Evolutionary conservation across 306 rosid species (phyloP).

Genomic region (Echinosophora koreensis): DNA sequence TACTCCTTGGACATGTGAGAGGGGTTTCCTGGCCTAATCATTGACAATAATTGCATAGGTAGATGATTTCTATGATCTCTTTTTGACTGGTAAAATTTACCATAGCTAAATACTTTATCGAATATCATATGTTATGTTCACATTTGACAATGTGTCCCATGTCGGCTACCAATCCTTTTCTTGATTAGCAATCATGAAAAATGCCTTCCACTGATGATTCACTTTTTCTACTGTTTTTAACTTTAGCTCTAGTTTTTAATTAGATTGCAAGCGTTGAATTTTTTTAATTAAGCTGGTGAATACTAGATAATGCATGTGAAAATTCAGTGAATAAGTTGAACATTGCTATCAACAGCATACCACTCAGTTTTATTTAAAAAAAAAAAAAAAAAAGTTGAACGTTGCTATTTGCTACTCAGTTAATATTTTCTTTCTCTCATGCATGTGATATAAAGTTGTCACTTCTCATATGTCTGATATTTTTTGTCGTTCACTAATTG

Average conservation of each 20-base stretch:
- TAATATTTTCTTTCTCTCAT: neutral
- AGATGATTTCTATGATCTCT: too few species aligned
- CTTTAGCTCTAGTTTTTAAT: slow-evolving; percentile 1
- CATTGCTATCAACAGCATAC: too few species aligned
- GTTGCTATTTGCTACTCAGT: too few species aligned
- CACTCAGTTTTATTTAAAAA: too few species aligned
- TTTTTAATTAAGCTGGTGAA: neutral
- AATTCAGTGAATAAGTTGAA: neutral
- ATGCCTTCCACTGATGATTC: slow-evolving; percentile 15
- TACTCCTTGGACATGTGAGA: too few species aligned
- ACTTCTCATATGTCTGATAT: neutral
- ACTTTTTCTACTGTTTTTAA: slow-evolving; percentile 32
- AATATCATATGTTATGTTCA: neutral
- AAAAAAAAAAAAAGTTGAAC: too few species aligned
- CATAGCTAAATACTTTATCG: too few species aligned
- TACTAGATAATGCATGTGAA: neutral
- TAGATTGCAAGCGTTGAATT: neutral
- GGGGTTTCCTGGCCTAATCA: too few species aligned
- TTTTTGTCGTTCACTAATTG: neutral
- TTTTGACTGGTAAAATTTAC: slow-evolving; percentile 2
- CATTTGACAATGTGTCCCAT: slow-evolving; percentile 19
- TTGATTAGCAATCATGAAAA: neutral
- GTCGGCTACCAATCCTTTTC: slow-evolving; percentile 50
- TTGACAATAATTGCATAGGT: too few species aligned
- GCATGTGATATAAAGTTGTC: neutral